Base-by-base conservation (phyloP, 2,329 filamentous ascomycete genomes). In the Fusarium praegraminearum region DNA sequence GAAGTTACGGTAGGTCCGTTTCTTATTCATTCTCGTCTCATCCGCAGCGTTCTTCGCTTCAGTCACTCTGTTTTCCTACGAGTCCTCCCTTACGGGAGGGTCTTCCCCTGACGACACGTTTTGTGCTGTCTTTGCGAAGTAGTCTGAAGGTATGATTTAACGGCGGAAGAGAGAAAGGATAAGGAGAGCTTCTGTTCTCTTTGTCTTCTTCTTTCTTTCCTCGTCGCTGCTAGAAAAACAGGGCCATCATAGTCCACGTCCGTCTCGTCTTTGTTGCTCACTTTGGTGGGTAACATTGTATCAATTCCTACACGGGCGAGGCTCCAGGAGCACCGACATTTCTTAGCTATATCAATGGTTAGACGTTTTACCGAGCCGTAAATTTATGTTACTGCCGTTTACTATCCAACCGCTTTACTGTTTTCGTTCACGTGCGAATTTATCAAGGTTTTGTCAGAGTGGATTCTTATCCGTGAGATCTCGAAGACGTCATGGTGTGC, bases 181-280 rank as follows among this genome's bases (percentile, higher is more conserved):
- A 15, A 11, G 16, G 61, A 57, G 47, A 65, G 41, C 33, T 63
- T 52, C 47, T 43, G 65, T 46, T 24, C 20, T 51, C 12, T 15
- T 46, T 46, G 10, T 41, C 46, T 10, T 52, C 26, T 50, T 20
- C 36, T 47, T 73, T 49, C 36, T 24, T 38, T n/a, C 12, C 57
- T 65, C 59, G 61, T 58, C 72, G 78, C 77, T 85, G 83, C 83
- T 73, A 85, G 80, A 85, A 73, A 55, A 71, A 77, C 73, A 78
- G 83, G 83, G 80, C 83, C 83, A 83, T 85, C 83, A 85, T 85
- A 85, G 83, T 85, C 83, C 83, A 75, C 78, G 83, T 78, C 83
- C 78, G 80, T 82, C 55, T 66, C 41, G 38, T 66, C 78, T 79
- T 59, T 62, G 57, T 40, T 64, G 30, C 54, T 40, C 65, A 55